Conservation (phyloP, 1,139 yeast genomes). For the Saccharomyces pastorianus region DNA sequence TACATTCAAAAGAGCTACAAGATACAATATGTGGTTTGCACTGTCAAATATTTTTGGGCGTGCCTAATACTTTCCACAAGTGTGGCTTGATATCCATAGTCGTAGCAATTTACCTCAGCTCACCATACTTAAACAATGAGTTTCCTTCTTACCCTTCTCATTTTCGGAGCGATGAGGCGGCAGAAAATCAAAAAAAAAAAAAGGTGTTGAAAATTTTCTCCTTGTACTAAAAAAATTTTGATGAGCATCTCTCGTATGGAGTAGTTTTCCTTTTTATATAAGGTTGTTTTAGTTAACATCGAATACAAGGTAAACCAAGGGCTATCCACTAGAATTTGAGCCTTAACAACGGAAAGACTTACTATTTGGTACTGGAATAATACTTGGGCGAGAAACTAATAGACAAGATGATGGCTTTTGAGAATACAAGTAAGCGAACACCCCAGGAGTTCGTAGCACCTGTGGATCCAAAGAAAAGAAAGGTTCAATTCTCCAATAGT, state of each 20-base stretch:
- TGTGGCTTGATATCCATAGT: neutral
- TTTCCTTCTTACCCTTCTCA: neutral
- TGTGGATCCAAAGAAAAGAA: slow-evolving; percentile 26
- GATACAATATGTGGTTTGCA: neutral
- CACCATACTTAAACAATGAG: neutral
- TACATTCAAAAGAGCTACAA: neutral
- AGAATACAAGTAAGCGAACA: slow-evolving; percentile 22
- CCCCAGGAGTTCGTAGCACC: slow-evolving; percentile 14
- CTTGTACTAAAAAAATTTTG: neutral
- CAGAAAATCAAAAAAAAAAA: neutral
- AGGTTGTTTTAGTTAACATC: neutral
- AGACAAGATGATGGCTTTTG: slow-evolving; percentile 28
- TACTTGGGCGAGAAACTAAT: neutral
- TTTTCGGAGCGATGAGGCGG: neutral
- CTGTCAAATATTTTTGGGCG: neutral
- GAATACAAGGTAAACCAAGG: too few species aligned
- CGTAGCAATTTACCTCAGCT: neutral
- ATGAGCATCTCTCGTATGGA: neutral
- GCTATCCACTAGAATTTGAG: neutral
- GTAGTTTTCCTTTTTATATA: neutral
- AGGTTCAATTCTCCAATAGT: slow-evolving; percentile 27
- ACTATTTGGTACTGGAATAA: neutral
- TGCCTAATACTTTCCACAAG: neutral
- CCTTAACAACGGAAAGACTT: neutral
- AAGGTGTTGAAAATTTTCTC: neutral